phyloP scores from a whole-genome alignment of 371 early-diverging fungal species.

The Thermomucor indicae-seudaticae region DNA sequence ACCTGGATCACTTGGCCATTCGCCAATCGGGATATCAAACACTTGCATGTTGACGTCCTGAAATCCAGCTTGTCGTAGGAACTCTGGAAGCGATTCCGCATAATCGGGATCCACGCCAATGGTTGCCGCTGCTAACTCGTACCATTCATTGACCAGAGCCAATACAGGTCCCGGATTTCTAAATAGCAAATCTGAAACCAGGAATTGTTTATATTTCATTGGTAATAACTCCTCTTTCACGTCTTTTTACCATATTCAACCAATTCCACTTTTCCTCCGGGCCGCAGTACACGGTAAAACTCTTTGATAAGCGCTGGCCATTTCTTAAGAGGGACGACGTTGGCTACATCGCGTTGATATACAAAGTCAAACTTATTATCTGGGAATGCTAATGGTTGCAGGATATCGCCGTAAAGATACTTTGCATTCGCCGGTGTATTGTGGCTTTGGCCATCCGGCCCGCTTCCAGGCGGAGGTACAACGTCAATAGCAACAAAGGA shows the following conservation, averaged over 20 bases:
- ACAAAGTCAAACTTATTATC: slow-evolving; percentile 59
- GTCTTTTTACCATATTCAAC: slow-evolving; percentile 37
- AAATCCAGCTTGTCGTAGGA: slow-evolving; percentile 27
- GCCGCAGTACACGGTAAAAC: slow-evolving; percentile 35
- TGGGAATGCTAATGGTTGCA: slow-evolving; percentile 20
- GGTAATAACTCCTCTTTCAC: too few relatives aligned
- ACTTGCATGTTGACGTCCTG: slow-evolving; percentile 16
- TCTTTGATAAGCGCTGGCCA: slow-evolving; percentile 37
- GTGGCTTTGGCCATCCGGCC: background rate
- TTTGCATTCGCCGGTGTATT: slow-evolving; percentile 9
- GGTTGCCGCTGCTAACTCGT: slow-evolving; percentile 19
- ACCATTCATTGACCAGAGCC: slow-evolving; percentile 40
- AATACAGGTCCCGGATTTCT: slow-evolving; percentile 34
- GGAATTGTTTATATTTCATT: too few relatives aligned
- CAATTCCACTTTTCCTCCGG: slow-evolving; percentile 46
- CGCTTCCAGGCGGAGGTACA: slow-evolving; percentile 11
- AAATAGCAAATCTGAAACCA: slow-evolving; percentile 27
- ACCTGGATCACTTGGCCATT: slow-evolving; percentile 42
- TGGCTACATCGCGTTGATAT: slow-evolving; percentile 52
- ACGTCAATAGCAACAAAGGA: slow-evolving; percentile 29
- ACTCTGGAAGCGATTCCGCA: slow-evolving; percentile 9
- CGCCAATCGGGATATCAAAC: slow-evolving; percentile 41
- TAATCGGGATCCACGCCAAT: slow-evolving; percentile 28
- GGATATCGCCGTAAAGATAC: slow-evolving; percentile 29
- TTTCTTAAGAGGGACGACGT: slow-evolving; percentile 28